Percentiles rank a stretch among this genome's conserved stretches.
phyloP scores from a whole-genome alignment of 225 moss, liverwort and hornwort genomes.

The Polytrichum formosum region DNA sequence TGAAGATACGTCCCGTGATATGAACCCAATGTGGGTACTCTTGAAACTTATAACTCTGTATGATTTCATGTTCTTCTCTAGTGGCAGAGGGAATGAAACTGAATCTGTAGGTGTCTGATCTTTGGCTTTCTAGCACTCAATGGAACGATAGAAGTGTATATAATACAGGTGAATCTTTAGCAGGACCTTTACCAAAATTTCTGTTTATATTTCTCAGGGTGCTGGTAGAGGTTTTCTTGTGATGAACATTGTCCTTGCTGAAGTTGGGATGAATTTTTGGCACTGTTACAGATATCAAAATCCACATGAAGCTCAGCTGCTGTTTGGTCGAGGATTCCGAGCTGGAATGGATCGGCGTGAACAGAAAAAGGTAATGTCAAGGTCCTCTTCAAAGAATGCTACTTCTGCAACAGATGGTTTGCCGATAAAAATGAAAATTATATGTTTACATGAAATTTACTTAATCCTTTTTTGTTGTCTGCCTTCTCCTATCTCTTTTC shows the following conservation, averaged over 20 bases:
- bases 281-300: constrained; percentile 69
- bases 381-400: background rate
- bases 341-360: constrained; percentile 99
- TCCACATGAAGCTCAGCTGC: constrained; percentile 96
- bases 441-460: too few relatives aligned
- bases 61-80: background rate
- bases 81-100: background rate
- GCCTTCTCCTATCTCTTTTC: too few relatives aligned
- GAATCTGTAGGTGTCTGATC: background rate
- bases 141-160: too few relatives aligned
- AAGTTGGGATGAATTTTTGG: background rate
- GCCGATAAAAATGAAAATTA: too few relatives aligned
- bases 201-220: background rate
- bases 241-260: background rate
- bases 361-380: constrained; percentile 73
- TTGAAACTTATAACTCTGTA: background rate
- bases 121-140: background rate
- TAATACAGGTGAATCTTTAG: background rate
- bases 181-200: background rate
- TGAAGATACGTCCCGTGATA: constrained; percentile 65
- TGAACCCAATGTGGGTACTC: constrained; percentile 59
- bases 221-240: background rate
- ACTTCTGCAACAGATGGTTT: too few relatives aligned
- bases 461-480: too few relatives aligned
- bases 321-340: constrained; percentile 98